These are phyloP conservation scores for Cladosporium colombiae DNA, from an alignment of 2,329 filamentous ascomycete genomes.

Conservation along the genomic window DNA sequence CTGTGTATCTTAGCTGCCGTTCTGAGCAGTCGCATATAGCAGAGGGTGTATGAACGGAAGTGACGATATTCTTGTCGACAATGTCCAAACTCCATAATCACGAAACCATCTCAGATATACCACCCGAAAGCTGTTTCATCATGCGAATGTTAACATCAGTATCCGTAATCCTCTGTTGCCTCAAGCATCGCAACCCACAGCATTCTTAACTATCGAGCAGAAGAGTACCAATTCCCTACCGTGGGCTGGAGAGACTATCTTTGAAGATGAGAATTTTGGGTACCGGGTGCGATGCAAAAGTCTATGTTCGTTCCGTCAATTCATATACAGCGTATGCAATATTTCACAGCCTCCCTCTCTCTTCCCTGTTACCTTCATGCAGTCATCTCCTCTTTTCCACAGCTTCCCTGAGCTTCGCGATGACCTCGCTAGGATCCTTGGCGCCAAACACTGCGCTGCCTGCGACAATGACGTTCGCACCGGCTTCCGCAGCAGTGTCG, in stretches of 20 bases:
- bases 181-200: background rate
- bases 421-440: constrained; percentile 82
- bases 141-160: too few relatives aligned
- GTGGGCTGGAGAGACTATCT: background rate
- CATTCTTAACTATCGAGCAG: too few relatives aligned
- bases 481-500: constrained; percentile 89
- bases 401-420: constrained; percentile 73
- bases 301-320: background rate
- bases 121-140: background rate
- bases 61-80: background rate
- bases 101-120: too few relatives aligned
- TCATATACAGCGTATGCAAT: constrained; percentile 9
- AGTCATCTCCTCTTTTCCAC: constrained; percentile 63
- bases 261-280: background rate
- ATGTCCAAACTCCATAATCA: too few relatives aligned
- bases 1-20: background rate
- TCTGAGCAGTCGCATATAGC: background rate
- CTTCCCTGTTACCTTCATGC: background rate
- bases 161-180: background rate
- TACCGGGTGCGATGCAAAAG: background rate
- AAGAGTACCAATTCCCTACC: too few relatives aligned
- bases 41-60: background rate
- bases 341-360: constrained; percentile 4
- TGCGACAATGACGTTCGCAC: constrained; percentile 96
- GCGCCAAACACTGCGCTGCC: constrained; percentile 95